Percentiles rank a stretch among this genome's conserved stretches.
Conservation (phyloP, 805 yeast species). For the Phaffomyces opuntiae region DNA sequence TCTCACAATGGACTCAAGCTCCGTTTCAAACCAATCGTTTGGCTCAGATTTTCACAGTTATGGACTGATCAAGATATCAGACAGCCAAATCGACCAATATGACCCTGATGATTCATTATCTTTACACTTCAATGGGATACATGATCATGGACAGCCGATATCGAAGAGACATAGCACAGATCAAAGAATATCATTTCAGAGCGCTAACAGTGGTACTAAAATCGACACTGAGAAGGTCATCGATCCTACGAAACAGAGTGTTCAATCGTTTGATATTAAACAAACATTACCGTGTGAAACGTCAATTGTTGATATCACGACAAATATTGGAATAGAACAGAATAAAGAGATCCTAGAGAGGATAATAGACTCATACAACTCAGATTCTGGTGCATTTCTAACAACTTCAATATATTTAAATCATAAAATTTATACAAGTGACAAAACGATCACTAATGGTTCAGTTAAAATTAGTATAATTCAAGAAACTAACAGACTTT, state of each 20-base stretch:
- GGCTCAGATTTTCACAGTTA: slow-evolving; percentile 14
- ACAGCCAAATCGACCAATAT: slow-evolving; percentile 10
- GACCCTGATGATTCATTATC: slow-evolving; percentile 17
- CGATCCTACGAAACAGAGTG: not conserved
- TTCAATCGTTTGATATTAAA: not conserved
- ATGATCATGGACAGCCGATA: not conserved
- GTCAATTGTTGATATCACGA: slow-evolving; percentile 1
- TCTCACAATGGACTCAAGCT: too few relatives aligned
- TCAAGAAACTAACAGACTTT: slow-evolving; percentile 15
- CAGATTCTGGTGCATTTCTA: slow-evolving; percentile 15
- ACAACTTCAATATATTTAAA: slow-evolving; percentile 12
- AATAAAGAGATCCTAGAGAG: slow-evolving; percentile 10
- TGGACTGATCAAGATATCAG: slow-evolving; percentile 18
- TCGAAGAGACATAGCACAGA: not conserved
- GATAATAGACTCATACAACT: slow-evolving; percentile 13
- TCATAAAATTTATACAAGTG: slow-evolving; percentile 8
- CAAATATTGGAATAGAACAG: slow-evolving; percentile 7
- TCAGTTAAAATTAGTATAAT: slow-evolving; percentile 20
- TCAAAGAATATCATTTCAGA: not conserved
- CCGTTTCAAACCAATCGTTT: slow-evolving; percentile 2
- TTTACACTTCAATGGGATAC: not conserved
- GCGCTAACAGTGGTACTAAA: not conserved
- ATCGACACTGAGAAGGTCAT: not conserved
- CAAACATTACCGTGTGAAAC: slow-evolving; percentile 3
- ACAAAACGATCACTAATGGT: slow-evolving; percentile 13